phyloP scores from a whole-genome alignment of 495 filamentous ascomycete species.

The Rostrohypoxylon terebratum region DNA sequence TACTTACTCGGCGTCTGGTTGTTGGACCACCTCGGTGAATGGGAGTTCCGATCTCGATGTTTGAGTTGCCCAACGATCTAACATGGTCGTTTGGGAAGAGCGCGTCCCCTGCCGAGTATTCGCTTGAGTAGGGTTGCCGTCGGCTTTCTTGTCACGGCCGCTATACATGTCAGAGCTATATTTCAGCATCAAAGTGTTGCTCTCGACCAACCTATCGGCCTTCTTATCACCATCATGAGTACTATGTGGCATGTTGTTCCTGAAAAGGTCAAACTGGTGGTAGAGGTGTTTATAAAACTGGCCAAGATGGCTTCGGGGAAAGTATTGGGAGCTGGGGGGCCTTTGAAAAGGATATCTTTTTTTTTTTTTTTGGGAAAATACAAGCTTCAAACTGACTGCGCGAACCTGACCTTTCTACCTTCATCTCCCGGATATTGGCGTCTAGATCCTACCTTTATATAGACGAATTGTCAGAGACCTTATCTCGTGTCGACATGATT shows the following conservation, averaged over 20 bases:
- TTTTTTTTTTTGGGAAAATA: too few relatives aligned
- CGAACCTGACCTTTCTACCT: constrained; percentile 16
- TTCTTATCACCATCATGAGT: constrained; percentile 31
- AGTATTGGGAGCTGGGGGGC: not conserved
- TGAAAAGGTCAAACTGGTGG: not conserved
- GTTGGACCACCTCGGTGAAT: constrained; percentile 53
- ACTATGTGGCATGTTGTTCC: constrained; percentile 46
- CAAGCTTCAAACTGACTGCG: constrained; percentile 34
- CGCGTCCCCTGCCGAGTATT: constrained; percentile 3
- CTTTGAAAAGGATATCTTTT: constrained; percentile 7
- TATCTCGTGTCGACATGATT: constrained; percentile 13
- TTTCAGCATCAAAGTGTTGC: not conserved
- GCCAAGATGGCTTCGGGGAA: constrained; percentile 10
- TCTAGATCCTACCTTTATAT: constrained; percentile 31
- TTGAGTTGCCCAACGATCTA: constrained; percentile 54
- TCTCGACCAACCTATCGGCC: constrained; percentile 43
- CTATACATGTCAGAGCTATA: constrained; percentile 36
- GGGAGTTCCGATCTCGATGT: constrained; percentile 53
- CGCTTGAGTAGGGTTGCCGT: constrained; percentile 17
- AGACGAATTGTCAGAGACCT: constrained; percentile 15
- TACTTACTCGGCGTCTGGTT: constrained; percentile 37
- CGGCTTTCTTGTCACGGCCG: constrained; percentile 3
- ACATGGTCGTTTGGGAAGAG: constrained; percentile 49
- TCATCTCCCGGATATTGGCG: not conserved
- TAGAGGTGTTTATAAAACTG: not conserved